Evolutionary conservation across 2,329 filamentous ascomycete species (phyloP), one percentile per base, ranked within the genome.

Genomic region (Pseudogymnoascus destructans): DNA sequence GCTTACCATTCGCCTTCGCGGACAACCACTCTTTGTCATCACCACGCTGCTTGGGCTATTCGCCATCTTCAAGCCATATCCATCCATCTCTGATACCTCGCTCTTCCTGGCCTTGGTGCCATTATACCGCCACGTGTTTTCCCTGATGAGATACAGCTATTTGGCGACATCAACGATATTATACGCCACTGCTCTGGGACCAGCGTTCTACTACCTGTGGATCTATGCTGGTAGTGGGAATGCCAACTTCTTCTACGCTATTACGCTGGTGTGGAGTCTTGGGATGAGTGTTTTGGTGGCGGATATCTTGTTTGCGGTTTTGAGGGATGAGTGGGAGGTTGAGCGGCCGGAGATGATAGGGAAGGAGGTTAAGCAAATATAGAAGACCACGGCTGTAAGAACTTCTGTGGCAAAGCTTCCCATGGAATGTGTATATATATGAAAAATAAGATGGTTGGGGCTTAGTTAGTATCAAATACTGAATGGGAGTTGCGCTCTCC

Each of bases 171-270:
- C 90, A 0, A 87, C 87, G 1, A 78, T 98, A 36, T 74, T 97
- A 8, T 98, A 98, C 71, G 85, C 89, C 21, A 86, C 85, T 2
- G 85, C 95, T 62, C 79, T 98, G 0, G 93, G 93, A 0, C 93
- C 93, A 1, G 90, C 91, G 0, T 98, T 98, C 70, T 95, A 97
- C 70, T 85, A 98, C 69, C 76, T 98, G 4, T 98, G 93, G 93
- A 92, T 98, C 59, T 98, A 97, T 68, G 93, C 93, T 2, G 93
- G 93, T 55, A 95, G 90, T 59, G 93, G 93, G 25, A 98, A 98
- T 67, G 93, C 93, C 60, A 98, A 98, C 70, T 98, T 98, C 74
- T 98, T 98, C 74, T 98, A 98, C 69, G 93, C 93, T 63, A 97
- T 98, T 66, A 98, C 93, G 0, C 75, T 98, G n/a, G 93, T 98